These are phyloP conservation scores for Wickerhamiella infanticola DNA, from an alignment of 1,139 yeast species.

Conservation along the genomic window DNA sequence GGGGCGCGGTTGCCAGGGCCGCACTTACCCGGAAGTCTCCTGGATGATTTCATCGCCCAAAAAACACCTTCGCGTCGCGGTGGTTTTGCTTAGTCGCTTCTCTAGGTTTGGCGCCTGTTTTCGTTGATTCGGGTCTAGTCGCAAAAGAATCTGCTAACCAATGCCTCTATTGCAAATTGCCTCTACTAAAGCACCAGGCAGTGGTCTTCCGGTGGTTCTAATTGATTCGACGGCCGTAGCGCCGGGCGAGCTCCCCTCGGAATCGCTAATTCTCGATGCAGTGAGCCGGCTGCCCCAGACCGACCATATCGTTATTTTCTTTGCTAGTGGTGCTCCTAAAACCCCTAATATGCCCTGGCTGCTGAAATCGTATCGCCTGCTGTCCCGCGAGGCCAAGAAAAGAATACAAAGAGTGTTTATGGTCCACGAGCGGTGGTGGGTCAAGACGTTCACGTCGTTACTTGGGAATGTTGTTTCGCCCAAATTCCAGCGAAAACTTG, in stretches of 20 bases:
- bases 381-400: conserved; percentile 44
- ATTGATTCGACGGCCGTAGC: conserved; percentile 56
- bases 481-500: conserved; percentile 29
- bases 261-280: conserved; percentile 16
- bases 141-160: too few species aligned
- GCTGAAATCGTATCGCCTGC: conserved; percentile 51
- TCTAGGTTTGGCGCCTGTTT: too few species aligned
- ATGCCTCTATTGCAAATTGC: conserved; percentile 4
- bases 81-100: too few species aligned
- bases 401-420: conserved; percentile 49
- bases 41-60: too few species aligned
- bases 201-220: conserved; percentile 50
- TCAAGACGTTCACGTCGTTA: conserved; percentile 34
- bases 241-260: conserved; percentile 25
- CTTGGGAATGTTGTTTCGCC: conserved; percentile 44
- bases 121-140: too few species aligned
- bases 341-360: conserved; percentile 59
- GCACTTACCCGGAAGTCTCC: too few species aligned
- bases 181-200: conserved; percentile 38
- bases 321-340: conserved; percentile 57
- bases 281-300: conserved; percentile 33
- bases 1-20: too few species aligned
- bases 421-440: conserved; percentile 85
- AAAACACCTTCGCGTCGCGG: too few species aligned
- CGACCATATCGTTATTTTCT: conserved; percentile 52